These are phyloP conservation scores for Amaranthus cruentus DNA, from an alignment of 148 eudicot genomes.

Conservation along the genomic window DNA sequence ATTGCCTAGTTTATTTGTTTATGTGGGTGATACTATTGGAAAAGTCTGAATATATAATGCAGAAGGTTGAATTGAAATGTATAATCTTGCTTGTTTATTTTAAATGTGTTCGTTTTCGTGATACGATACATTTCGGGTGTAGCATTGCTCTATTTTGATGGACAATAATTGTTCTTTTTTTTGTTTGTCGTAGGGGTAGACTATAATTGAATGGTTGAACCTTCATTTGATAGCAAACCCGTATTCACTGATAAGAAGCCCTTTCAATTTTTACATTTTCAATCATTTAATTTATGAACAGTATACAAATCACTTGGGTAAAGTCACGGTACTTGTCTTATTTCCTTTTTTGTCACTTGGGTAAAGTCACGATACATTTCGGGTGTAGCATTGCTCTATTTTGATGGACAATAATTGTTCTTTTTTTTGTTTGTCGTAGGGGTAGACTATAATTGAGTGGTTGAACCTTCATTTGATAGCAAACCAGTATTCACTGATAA, in stretches of 20 bases:
- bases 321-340: no score
- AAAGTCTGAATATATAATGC: neutral
- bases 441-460: constrained; percentile 92
- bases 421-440: neutral
- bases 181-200: constrained; percentile 35
- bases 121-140: neutral
- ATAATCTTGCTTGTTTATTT: no score
- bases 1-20: neutral
- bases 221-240: constrained; percentile 11
- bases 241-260: no score
- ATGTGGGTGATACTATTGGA: neutral
- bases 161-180: neutral
- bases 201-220: constrained; percentile 94
- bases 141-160: neutral
- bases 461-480: constrained; percentile 45
- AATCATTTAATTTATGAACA: no score
- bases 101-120: no score
- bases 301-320: no score
- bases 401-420: neutral
- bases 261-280: no score
- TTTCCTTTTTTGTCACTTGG: no score
- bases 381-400: neutral
- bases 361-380: neutral
- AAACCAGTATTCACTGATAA: no score
- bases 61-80: neutral